Conservation (phyloP, 148 eudicot genomes). For the Spergularia bocconei region DNA sequence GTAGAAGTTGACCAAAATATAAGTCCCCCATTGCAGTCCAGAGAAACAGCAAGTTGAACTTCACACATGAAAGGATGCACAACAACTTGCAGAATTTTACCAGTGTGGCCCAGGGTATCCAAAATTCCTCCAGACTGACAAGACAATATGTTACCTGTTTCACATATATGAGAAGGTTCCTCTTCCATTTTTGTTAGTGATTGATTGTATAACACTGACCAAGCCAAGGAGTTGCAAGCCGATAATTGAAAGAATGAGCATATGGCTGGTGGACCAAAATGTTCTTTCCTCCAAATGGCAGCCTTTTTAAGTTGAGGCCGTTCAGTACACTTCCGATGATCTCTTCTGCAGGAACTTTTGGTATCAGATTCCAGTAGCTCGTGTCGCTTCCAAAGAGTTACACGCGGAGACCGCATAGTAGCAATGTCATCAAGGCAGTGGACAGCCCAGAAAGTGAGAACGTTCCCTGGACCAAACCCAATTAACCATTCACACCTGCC, state of each 20-base stretch:
- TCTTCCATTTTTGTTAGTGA: constrained; percentile 31
- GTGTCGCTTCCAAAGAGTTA: constrained; percentile 69
- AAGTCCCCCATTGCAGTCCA: constrained; percentile 70
- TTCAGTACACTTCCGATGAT: constrained; percentile 12
- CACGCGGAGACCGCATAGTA: constrained; percentile 79
- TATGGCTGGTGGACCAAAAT: constrained; percentile 62
- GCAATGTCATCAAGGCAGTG: constrained; percentile 91
- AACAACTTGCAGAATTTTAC: constrained; percentile 67
- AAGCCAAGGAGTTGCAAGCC: constrained; percentile 51
- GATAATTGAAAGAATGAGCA: constrained; percentile 65
- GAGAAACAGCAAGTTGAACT: constrained; percentile 67
- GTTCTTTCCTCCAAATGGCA: constrained; percentile 52
- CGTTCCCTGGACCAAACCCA: constrained; percentile 66
- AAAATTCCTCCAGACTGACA: constrained; percentile 45
- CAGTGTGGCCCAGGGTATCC: constrained; percentile 66
- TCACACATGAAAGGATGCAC: constrained; percentile 56
- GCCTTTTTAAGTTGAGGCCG: constrained; percentile 46
- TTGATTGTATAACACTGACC: constrained; percentile 46
- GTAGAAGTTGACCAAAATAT: constrained; percentile 71
- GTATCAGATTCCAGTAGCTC: constrained; percentile 37
- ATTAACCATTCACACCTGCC: constrained; percentile 92
- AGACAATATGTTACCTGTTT: constrained; percentile 35
- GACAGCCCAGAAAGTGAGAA: constrained; percentile 74
- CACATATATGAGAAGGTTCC: constrained; percentile 27
- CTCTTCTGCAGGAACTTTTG: constrained; percentile 17